Conservation (phyloP, 768 basidiomycete genomes). For the Coprinopsis strossmayeri region DNA sequence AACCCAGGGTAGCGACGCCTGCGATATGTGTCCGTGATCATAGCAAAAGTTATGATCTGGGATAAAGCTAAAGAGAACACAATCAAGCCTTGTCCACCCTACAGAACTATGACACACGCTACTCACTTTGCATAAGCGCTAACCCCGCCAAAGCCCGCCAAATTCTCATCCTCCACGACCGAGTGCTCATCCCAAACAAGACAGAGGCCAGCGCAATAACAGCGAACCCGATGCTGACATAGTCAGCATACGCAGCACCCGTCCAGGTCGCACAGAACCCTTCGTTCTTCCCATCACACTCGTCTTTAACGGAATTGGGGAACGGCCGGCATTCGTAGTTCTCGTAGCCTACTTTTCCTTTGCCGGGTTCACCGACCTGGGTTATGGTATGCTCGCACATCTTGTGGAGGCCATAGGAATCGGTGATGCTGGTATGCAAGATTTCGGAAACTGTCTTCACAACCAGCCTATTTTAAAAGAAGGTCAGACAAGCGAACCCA, state of each 20-base stretch:
- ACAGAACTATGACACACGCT: not conserved
- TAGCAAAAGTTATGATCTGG: slow-evolving; percentile 54
- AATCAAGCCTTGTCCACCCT: not conserved
- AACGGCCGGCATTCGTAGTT: slow-evolving; percentile 61
- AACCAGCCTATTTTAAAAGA: slow-evolving; percentile 30
- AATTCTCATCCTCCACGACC: slow-evolving; percentile 65
- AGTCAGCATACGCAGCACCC: slow-evolving; percentile 61
- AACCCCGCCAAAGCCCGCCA: slow-evolving; percentile 71
- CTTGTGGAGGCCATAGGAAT: slow-evolving; percentile 52
- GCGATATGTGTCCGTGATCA: slow-evolving; percentile 57
- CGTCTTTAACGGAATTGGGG: slow-evolving; percentile 45
- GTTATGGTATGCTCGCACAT: slow-evolving; percentile 50
- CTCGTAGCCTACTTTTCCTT: slow-evolving; percentile 41
- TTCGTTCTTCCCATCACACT: slow-evolving; percentile 46
- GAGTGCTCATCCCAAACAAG: slow-evolving; percentile 64
- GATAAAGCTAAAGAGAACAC: slow-evolving; percentile 40
- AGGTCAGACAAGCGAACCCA: not conserved
- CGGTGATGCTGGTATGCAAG: slow-evolving; percentile 38
- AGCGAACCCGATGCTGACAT: slow-evolving; percentile 60
- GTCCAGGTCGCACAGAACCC: slow-evolving; percentile 63
- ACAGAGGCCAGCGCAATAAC: slow-evolving; percentile 51
- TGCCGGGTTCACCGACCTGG: slow-evolving; percentile 38
- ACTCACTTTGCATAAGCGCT: slow-evolving; percentile 49
- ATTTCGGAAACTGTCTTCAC: slow-evolving; percentile 34
- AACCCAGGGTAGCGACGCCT: slow-evolving; percentile 42